phyloP scores from a whole-genome alignment of 805 yeast genomes.

The Teunomyces aglyptinius region DNA sequence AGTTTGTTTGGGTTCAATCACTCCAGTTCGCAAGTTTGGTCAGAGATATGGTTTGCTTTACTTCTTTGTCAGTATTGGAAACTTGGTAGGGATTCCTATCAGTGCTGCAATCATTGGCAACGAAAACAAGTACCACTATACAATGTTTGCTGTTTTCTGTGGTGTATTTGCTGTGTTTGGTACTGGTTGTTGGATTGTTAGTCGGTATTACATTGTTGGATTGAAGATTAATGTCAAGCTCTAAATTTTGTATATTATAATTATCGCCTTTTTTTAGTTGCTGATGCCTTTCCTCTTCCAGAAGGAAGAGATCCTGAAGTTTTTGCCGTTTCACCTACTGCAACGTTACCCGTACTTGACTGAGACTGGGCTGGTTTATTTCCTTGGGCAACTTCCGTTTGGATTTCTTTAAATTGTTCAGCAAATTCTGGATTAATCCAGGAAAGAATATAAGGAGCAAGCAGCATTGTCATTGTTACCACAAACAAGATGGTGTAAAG shows the following conservation, averaged over 20 bases:
- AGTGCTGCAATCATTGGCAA: conserved; percentile 37
- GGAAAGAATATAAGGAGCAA: conserved; percentile 30
- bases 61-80: conserved; percentile 50
- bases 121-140: conserved; percentile 25
- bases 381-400: conserved; percentile 9
- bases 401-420: conserved; percentile 25
- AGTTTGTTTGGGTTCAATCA: conserved; percentile 64
- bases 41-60: conserved; percentile 67
- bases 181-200: conserved; percentile 25
- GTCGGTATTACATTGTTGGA: conserved; percentile 34
- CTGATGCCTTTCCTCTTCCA: background rate
- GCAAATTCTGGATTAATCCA: conserved; percentile 38
- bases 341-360: background rate
- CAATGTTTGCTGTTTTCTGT: conserved; percentile 32
- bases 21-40: conserved; percentile 64
- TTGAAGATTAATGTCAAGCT: conserved; percentile 13
- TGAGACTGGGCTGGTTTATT: background rate
- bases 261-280: conserved; percentile 4
- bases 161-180: conserved; percentile 28
- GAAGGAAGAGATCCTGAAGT: background rate
- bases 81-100: conserved; percentile 36
- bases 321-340: background rate
- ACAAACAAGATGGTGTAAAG: conserved; percentile 34
- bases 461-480: conserved; percentile 26
- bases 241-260: conserved; percentile 4